Percentiles rank a stretch among this genome's conserved stretches.
phyloP scores from a whole-genome alignment of 208 protist genomes.

The Vickermania spadyakhi region DNA sequence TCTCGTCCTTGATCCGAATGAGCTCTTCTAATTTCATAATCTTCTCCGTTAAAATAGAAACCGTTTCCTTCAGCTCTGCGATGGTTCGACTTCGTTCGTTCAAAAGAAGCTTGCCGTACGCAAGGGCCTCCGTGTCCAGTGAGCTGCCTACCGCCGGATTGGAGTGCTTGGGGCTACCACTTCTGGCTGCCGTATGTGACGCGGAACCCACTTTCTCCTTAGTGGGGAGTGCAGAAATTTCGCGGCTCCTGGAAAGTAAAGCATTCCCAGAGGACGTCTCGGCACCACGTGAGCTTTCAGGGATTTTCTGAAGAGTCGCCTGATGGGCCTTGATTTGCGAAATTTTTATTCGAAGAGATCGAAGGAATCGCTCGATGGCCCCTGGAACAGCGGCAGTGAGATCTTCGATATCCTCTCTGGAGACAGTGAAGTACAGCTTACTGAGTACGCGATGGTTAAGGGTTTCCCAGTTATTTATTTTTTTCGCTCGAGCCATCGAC shows the following conservation, averaged over 20 bases:
- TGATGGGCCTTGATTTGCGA: conserved; percentile 63
- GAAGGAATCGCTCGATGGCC: conserved; percentile 91
- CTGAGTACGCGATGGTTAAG: conserved; percentile 93
- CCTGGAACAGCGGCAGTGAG: conserved; percentile 84
- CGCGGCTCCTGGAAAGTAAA: too few species aligned
- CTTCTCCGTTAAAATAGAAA: conserved; percentile 87
- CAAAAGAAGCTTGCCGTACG: conserved; percentile 36
- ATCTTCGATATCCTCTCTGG: conserved; percentile 83
- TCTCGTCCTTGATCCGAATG: conserved; percentile 93
- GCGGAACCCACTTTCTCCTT: not conserved
- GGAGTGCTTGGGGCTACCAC: not conserved
- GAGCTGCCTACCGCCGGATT: not conserved
- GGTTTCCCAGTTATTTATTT: conserved; percentile 96
- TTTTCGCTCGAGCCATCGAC: conserved; percentile 81
- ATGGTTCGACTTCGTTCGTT: conserved; percentile 90
- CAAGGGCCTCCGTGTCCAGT: not conserved
- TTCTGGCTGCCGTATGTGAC: not conserved
- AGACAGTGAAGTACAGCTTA: conserved; percentile 90
- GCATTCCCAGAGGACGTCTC: not conserved
- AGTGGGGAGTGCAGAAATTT: too few species aligned
- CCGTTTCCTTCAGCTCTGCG: conserved; percentile 83
- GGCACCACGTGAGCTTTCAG: not conserved
- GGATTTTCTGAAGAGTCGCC: conserved; percentile 14
- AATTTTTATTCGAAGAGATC: conserved; percentile 87
- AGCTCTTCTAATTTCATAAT: conserved; percentile 95